These are phyloP conservation scores for Penicillium taxi DNA, from an alignment of 495 filamentous ascomycete genomes.

Conservation along the genomic window DNA sequence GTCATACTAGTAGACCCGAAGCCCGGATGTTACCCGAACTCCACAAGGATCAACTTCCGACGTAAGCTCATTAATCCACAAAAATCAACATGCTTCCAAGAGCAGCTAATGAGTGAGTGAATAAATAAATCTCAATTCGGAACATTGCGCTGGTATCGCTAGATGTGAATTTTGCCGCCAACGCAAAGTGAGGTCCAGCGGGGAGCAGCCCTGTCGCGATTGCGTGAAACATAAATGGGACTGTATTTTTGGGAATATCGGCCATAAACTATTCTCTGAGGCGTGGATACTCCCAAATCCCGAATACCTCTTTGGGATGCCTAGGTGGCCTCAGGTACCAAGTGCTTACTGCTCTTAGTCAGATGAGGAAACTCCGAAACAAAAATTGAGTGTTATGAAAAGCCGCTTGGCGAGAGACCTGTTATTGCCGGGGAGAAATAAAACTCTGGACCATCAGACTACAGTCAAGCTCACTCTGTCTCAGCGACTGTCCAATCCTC, in stretches of 20 bases:
- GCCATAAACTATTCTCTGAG: slow-evolving; percentile 14
- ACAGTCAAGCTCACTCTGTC: too few species aligned
- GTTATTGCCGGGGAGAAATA: neutral
- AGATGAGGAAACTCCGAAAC: slow-evolving; percentile 12
- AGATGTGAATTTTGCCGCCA: slow-evolving; percentile 19
- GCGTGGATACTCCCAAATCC: slow-evolving; percentile 7
- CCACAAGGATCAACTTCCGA: too few species aligned
- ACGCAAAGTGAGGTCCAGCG: slow-evolving; percentile 18
- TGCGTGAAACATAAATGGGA: slow-evolving; percentile 18
- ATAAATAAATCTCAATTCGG: too few species aligned
- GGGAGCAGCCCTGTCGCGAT: slow-evolving; percentile 15
- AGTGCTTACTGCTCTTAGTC: slow-evolving; percentile 4
- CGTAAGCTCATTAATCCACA: too few species aligned
- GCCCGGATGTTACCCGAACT: too few species aligned
- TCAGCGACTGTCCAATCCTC: too few species aligned
- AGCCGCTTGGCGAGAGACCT: slow-evolving; percentile 4
- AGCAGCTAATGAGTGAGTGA: too few species aligned
- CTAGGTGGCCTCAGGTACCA: too few species aligned
- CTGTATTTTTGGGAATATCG: slow-evolving; percentile 11
- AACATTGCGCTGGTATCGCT: too few species aligned
- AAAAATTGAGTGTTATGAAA: slow-evolving; percentile 12
- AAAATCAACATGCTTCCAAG: too few species aligned
- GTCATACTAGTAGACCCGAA: too few species aligned
- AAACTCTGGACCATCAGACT: too few species aligned
- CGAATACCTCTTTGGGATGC: neutral